Conservation (phyloP, 1,139 yeast genomes). For the Saccharomyces hybrid region DNA sequence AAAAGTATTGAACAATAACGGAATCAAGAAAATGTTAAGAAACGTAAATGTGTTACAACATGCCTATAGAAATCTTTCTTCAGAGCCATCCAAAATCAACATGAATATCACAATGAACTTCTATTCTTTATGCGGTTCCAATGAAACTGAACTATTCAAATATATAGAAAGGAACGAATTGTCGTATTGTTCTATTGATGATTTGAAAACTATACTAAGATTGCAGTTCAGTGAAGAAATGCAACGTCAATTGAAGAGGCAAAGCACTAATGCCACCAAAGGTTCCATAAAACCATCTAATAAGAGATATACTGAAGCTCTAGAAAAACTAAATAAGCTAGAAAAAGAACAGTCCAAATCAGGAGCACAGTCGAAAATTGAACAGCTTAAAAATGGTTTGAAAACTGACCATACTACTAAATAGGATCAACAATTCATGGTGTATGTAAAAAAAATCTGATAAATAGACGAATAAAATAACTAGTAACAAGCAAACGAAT, state of each 20-base stretch:
- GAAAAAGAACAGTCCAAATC: background rate
- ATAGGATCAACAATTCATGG: background rate
- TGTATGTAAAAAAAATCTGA: background rate
- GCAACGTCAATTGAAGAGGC: conserved; percentile 19
- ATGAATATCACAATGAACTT: conserved; percentile 51
- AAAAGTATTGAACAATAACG: conserved; percentile 51
- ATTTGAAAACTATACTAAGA: conserved; percentile 37
- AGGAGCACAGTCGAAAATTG: background rate
- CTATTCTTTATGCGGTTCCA: conserved; percentile 40
- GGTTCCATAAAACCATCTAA: conserved; percentile 18
- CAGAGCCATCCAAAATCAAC: conserved; percentile 51
- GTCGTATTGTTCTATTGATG: conserved; percentile 28
- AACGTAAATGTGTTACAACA: conserved; percentile 73
- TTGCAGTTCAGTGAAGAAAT: conserved; percentile 43
- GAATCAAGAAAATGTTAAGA: conserved; percentile 57
- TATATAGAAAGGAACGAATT: conserved; percentile 30
- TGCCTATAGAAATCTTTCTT: conserved; percentile 56
- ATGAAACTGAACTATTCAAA: conserved; percentile 19
- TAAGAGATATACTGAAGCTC: conserved; percentile 22
- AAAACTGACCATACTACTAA: background rate
- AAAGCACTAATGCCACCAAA: conserved; percentile 13
- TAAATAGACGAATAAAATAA: background rate
- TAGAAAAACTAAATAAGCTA: conserved; percentile 14
- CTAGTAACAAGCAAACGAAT: background rate
- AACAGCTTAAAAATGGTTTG: background rate